phyloP scores from a whole-genome alignment of 108 stramenopile genomes.

The Skeletonema grethae region DNA sequence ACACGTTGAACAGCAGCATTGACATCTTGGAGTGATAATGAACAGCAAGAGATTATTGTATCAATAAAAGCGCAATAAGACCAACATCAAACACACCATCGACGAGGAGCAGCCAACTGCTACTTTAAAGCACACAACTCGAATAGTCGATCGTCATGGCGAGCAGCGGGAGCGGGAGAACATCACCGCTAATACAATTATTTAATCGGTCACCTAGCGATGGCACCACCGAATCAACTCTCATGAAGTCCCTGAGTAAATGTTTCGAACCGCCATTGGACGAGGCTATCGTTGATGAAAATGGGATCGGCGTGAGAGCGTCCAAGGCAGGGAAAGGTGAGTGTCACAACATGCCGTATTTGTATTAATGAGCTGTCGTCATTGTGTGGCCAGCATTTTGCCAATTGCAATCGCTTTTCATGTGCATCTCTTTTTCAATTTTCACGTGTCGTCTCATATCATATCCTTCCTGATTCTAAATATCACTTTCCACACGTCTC shows the following conservation, averaged over 20 bases:
- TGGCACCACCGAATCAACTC: not conserved
- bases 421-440: not conserved
- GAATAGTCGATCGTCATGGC: not conserved
- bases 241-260: slow-evolving; percentile 1
- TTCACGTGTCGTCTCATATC: not conserved
- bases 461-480: not conserved
- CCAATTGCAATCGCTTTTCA: too few species aligned
- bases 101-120: not conserved
- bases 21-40: too few species aligned
- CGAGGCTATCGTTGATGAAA: not conserved
- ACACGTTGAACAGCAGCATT: too few species aligned
- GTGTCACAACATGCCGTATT: not conserved
- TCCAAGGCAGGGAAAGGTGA: not conserved
- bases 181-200: slow-evolving; percentile 3
- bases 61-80: not conserved
- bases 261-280: slow-evolving; percentile 8
- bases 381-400: not conserved
- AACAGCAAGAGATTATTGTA: too few species aligned
- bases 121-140: not conserved
- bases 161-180: not conserved
- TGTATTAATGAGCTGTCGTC: not conserved
- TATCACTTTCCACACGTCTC: too few species aligned
- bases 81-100: not conserved
- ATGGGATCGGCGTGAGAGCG: not conserved
- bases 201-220: not conserved